Base-by-base conservation (phyloP, 805 yeast species). In the Ogataea siamensis region DNA sequence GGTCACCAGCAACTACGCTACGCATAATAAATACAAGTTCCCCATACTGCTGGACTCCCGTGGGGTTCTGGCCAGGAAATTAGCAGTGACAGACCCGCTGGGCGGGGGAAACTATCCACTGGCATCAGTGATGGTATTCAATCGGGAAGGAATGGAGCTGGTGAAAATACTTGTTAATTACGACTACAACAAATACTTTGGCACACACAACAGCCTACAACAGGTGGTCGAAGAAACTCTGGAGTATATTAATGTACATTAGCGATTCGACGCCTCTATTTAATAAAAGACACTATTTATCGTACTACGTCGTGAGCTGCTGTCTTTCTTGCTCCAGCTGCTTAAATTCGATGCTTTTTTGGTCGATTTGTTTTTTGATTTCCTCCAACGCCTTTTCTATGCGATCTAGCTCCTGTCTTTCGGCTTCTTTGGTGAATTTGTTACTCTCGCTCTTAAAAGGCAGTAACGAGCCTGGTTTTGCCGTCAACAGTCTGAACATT, bases 401-500 rank as follows among this genome's bases (percentile, higher is more conserved):
- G 40, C 85, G 62, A 39, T 73, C 80, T 24, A 80, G 50, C 54
- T 83, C 91, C 46, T 83, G 86, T 26, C 64, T 63, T 54, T 84
- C 93, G 7, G 80, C 63, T 49, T 78, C 75, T 38, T 64, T 69
- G 7, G 61, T 50, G 29, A 60, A 64, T 28, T 50, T 50, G 25
- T 50, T 43, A 8, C 45, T 45, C 6, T 45, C 52, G 35, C 54
- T 53, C 19, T 62, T 45, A 47, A 39, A 59, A 4, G 77, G 70
- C 56, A 76, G 47, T 51, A 72, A 46, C 53, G 83, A 70, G 32
- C 80, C 68, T 4, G 95, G 91, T 42, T 74, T 72, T 25, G 69
- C 60, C 5, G 95, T 85, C 53, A 91, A 70, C 4, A 80, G 66
- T 49, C 83, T 87, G 64, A 93, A 91, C 62, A 88, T 76, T 14